Conservation (phyloP, 495 filamentous ascomycete species). For the Aspergillus diversus region DNA sequence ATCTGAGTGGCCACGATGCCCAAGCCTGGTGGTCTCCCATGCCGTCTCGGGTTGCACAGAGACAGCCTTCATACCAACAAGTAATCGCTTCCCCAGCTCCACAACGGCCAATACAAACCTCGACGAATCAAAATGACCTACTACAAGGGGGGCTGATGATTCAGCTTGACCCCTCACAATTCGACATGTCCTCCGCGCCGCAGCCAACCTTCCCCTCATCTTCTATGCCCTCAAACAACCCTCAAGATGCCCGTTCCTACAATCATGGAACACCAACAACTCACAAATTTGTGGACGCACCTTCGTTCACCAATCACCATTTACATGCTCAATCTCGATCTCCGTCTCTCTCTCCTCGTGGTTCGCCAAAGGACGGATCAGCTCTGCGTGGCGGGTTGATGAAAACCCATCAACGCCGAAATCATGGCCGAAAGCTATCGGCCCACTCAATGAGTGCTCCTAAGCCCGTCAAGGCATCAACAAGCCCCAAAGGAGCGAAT, state of each 20-base stretch:
- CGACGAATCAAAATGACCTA: constrained; percentile 40
- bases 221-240: constrained; percentile 29
- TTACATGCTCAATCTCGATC: constrained; percentile 36
- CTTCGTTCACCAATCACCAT: constrained; percentile 35
- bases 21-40: constrained; percentile 51
- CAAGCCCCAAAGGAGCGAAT: constrained; percentile 38
- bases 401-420: constrained; percentile 36
- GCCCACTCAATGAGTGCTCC: constrained; percentile 39
- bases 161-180: constrained; percentile 43
- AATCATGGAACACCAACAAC: constrained; percentile 26
- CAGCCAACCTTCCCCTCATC: constrained; percentile 38
- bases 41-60: constrained; percentile 40
- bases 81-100: constrained; percentile 40
- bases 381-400: constrained; percentile 25
- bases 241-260: constrained; percentile 25
- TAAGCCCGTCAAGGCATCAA: constrained; percentile 38
- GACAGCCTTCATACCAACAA: constrained; percentile 42
- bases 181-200: constrained; percentile 34
- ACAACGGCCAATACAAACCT: constrained; percentile 35
- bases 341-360: constrained; percentile 45
- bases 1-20: constrained; percentile 43
- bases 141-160: constrained; percentile 54
- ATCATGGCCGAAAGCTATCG: constrained; percentile 43
- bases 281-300: constrained; percentile 36
- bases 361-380: constrained; percentile 32